phyloP scores from a whole-genome alignment of 2,329 filamentous ascomycete genomes.

The Onygenales sp. region DNA sequence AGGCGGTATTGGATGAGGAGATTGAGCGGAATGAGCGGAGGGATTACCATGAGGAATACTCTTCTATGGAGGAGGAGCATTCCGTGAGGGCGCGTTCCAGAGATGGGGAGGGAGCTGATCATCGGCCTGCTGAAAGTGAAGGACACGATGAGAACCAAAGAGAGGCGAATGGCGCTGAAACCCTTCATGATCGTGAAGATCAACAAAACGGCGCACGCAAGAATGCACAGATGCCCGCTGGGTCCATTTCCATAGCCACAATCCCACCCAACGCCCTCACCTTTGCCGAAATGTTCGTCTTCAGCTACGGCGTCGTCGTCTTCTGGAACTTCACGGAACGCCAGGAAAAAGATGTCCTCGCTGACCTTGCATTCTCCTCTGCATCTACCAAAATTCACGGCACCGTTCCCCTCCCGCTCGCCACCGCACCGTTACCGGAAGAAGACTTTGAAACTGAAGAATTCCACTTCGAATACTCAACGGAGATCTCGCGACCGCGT shows the following conservation, averaged over 20 bases:
- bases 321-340: slow-evolving; percentile 98
- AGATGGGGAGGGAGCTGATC: slow-evolving; percentile 12
- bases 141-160: slow-evolving; percentile 2
- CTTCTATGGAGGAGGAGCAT: slow-evolving; percentile 52
- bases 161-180: slow-evolving; percentile 17
- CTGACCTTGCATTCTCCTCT: slow-evolving; percentile 78
- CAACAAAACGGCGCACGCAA: slow-evolving; percentile 11
- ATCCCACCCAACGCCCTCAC: slow-evolving; percentile 63
- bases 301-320: slow-evolving; percentile 92
- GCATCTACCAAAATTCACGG: slow-evolving; percentile 25
- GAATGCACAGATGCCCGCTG: background rate
- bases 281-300: slow-evolving; percentile 94
- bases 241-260: background rate
- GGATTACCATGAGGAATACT: slow-evolving; percentile 86
- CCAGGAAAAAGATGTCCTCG: slow-evolving; percentile 93
- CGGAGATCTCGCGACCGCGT: slow-evolving; percentile 71
- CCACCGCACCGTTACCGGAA: slow-evolving; percentile 71
- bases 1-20: slow-evolving; percentile 85
- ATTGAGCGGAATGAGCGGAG: slow-evolving; percentile 87
- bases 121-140: background rate
- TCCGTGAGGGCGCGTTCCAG: slow-evolving; percentile 27
- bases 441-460: slow-evolving; percentile 95
- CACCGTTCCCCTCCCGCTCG: slow-evolving; percentile 48
- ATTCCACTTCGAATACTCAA: slow-evolving; percentile 96
- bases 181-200: slow-evolving; percentile 17